Base-by-base conservation (phyloP, 495 filamentous ascomycete genomes). In the Daldinia vernicosa region DNA sequence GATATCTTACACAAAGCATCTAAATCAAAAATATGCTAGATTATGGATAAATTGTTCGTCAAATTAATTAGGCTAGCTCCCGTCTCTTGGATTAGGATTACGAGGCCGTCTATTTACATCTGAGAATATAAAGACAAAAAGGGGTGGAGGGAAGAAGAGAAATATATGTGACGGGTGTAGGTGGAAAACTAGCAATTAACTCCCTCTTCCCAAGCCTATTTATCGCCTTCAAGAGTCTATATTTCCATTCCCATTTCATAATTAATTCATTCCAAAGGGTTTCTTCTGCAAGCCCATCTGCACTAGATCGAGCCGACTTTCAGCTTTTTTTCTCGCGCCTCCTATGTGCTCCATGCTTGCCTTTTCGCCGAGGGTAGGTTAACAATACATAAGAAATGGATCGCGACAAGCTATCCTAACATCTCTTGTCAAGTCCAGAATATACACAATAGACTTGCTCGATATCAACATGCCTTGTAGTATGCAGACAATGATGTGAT, bases 151-250 rank as follows among this genome's bases (percentile, higher is more conserved):
- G 60, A 52, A 61, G 37, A 61, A 66, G 62, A 53, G 56, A 66
- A 66, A 55, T 33, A 27, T 27, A 39, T 30, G 22, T 40, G 37
- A 30, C 22, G 39, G 8, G 45, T 70, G 43, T 55, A 51, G 22
- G 17, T 32, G 32, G 53, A 52, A 30, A 50, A 70, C 45, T 60
- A 72, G 54, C 14, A 63, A 64, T 67, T 67, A 68, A 68, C 55
- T 59, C 64, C 64, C 12, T 19, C 26, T 51, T 37, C 30, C 50
- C 9, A 32, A 24, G 43, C 43, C 17, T n/a, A 14, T 57, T 32
- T 61, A 51, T 65, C 50, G n/a, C 60, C 64, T 69, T 26, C 8
- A 45, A 61, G 22, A 53, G 61, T 63, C 35, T 59, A 57, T 55
- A 56, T 12, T 59, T 33, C 61, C 39, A 65, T 64, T 65, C 50